Base-by-base conservation (phyloP, 495 filamentous ascomycete species). In the Trypethelium eluteriae region DNA sequence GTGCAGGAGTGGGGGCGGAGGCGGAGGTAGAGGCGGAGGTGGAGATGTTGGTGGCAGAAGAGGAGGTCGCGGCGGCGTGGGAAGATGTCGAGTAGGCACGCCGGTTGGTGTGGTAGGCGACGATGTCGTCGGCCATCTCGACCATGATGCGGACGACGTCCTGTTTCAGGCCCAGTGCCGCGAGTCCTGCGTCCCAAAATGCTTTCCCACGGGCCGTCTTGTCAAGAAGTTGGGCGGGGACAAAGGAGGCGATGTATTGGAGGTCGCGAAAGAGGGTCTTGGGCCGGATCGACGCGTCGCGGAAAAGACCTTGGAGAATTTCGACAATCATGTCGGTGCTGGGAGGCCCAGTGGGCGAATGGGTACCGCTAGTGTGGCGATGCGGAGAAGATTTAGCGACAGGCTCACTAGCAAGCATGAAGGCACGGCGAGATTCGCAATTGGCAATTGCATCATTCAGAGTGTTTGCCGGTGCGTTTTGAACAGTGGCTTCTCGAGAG, bases 221-320 rank as follows among this genome's bases (percentile, higher is more conserved):
- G 78, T 94, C 92, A 12, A 98, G 82, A 7, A 89, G 85, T 6
- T 86, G 82, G 9, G 86, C 79, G 6, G 94, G 89, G 35, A 97
- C 88, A 72, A 98, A 96, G 0, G 94, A 87, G 2, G 93, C 91
- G 70, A 98, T 96, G 74, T 90, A 96, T 73, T 98, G 94, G 9
- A 98, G 79, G 74, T 98, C 94, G 38, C 94, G 90, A 81, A 96
- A 98, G 0, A 98, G 82, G 0, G 93, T 93, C 76, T 89, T 90
- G 0, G 94, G 93, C 56, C 94, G 88, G 65, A 93, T 83, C 12
- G 88, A 83, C 4, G 84, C 76, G 71, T 91, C 85, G 50, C 88
- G 84, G 75, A 98, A 91, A 16, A 98, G 83, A 5, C 84, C 81
- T 64, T 92, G 87, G 1, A 98, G 78, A 7, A 92, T 84, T 59